Base-by-base conservation (phyloP, 2,329 filamentous ascomycete genomes). In the Botrytis elliptica region DNA sequence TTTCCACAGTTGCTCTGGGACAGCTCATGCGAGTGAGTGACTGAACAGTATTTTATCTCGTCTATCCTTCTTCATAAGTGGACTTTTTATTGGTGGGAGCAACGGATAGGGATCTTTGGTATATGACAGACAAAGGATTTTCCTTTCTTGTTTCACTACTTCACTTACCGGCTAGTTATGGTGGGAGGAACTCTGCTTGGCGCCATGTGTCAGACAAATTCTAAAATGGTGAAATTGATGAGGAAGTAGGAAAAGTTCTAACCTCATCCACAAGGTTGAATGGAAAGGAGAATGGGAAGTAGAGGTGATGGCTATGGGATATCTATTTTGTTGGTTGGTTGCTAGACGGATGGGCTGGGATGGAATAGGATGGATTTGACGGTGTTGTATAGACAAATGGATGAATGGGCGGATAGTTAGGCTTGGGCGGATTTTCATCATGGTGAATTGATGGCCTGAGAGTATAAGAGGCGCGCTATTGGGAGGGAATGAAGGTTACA, bases 131-230 rank as follows among this genome's bases (percentile, higher is more conserved):
- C 46, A 68, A 68, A 40, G 60, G 66, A 74, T 49, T 72, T 72
- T 72, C 38, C 38, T 72, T 67, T 40, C 42, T 49, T 60, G 18
- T 55, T 60, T 68, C 57, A 46, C 71, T 33, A 59, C 63, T 74
- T 69, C 55, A 55, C 49, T 72, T 73, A 66, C 57, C 44, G 52
- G 55, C 22, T 71, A 40, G 57, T 44, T 55, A 22, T 66, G 60
- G 40, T 55, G 40, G 49, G 55, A 40, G 36, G 44, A n/a, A 59
- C 57, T 60, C 63, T 73, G 65, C 72, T 76, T 64, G 69, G 74
- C 75, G 73, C 74, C 75, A 76, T 79, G 74, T 77, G 78, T 77
- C 77, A 78, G 76, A 76, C 77, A 77, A 71, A 73, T 68, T 66
- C 18, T 46, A 52, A 40, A 55, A 66, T 55, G 71, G 72, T 63